Evolutionary conservation across 352 stramenopile genomes (phyloP).

Genomic region (Phytophthora sojae): DNA sequence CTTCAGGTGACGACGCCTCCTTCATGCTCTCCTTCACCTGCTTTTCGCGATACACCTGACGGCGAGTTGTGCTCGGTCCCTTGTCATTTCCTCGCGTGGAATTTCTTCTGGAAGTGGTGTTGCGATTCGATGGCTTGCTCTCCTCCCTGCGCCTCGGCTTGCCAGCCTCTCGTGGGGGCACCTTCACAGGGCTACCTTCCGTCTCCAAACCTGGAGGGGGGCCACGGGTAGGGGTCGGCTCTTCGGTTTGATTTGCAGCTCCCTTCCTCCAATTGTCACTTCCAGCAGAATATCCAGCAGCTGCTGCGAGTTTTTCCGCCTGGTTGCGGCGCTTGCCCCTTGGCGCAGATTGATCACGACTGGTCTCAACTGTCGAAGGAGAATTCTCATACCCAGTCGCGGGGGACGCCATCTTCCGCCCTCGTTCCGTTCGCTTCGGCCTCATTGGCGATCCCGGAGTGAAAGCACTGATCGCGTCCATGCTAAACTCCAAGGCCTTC

Average conservation of each 20-base stretch:
- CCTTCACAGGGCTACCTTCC: conserved; percentile 23
- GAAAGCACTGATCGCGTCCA: conserved; percentile 28
- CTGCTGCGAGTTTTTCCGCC: conserved; percentile 7
- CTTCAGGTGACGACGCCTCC: conserved; percentile 10
- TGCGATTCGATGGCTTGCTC: conserved; percentile 33
- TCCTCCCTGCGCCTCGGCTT: conserved; percentile 32
- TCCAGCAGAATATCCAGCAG: conserved; percentile 10
- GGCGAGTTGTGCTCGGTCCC: conserved; percentile 25
- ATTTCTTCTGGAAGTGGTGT: conserved; percentile 34
- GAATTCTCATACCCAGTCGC: conserved; percentile 8
- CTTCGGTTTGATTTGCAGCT: conserved; percentile 24
- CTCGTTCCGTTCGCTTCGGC: conserved; percentile 30
- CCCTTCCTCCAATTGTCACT: conserved; percentile 19
- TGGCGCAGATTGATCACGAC: conserved; percentile 15
- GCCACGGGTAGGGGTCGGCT: background rate
- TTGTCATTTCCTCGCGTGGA: conserved; percentile 35
- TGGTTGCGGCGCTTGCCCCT: conserved; percentile 35
- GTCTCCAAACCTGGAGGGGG: conserved; percentile 20
- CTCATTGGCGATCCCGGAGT: conserved; percentile 20
- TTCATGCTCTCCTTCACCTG: conserved; percentile 32
- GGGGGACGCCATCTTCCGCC: conserved; percentile 13
- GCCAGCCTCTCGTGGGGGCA: conserved; percentile 6
- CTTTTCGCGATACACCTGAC: conserved; percentile 77
- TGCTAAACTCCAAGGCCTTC: conserved; percentile 33
- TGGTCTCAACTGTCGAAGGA: conserved; percentile 18